phyloP scores from a whole-genome alignment of 177 flowering plant species.

The Tripterygium wilfordii region DNA sequence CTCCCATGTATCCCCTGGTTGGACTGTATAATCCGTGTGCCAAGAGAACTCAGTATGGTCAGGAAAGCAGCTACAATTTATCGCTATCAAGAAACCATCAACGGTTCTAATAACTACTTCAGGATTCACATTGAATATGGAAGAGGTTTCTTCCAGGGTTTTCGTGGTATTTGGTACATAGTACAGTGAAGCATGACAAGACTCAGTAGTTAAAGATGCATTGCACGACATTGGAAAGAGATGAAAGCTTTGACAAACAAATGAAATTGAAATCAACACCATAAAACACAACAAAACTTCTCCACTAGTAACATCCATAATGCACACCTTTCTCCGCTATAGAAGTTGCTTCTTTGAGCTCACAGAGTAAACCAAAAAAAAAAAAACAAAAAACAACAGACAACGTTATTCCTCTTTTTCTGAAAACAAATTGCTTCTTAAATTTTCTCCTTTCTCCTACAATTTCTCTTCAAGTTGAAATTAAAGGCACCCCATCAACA shows the following conservation, averaged over 20 bases:
- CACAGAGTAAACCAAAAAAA: no score
- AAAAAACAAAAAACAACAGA: no score
- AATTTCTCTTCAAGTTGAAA: no score
- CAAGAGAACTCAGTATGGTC: slow-evolving; percentile 14
- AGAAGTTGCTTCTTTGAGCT: no score
- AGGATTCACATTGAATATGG: slow-evolving; percentile 20
- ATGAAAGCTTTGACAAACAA: no score
- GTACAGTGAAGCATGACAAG: slow-evolving; percentile 28
- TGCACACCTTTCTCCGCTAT: slow-evolving; percentile 4
- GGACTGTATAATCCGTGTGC: slow-evolving; percentile 22
- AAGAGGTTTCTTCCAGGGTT: slow-evolving; percentile 18
- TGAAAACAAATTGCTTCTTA: no score
- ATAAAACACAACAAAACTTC: neutral
- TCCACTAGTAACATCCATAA: neutral
- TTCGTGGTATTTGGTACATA: slow-evolving; percentile 15
- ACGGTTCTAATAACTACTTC: slow-evolving; percentile 13
- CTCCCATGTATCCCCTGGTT: slow-evolving; percentile 27
- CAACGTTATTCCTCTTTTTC: no score
- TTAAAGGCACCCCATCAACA: no score
- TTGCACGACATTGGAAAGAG: no score
- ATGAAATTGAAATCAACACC: no score
- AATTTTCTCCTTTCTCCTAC: no score
- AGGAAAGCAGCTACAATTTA: slow-evolving; percentile 25
- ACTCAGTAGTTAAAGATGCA: slow-evolving; percentile 11
- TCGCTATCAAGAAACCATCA: slow-evolving; percentile 24